phyloP scores from a whole-genome alignment of 192 early-diverging fungal species.

The Rhizophagus clarus region DNA sequence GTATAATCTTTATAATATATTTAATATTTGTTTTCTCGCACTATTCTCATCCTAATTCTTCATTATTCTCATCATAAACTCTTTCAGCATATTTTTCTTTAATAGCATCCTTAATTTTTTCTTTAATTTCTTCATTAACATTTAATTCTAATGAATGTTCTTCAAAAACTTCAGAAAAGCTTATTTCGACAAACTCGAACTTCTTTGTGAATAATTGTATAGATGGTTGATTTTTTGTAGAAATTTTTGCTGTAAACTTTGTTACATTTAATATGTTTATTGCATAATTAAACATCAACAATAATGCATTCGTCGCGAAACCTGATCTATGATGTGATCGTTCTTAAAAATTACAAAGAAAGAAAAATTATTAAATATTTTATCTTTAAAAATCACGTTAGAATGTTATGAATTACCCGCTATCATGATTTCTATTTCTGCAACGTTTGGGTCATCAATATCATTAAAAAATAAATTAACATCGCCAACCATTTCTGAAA shows the following conservation, averaged over 20 bases:
- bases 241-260: slow-evolving; percentile 67
- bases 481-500: slow-evolving; percentile 86
- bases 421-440: slow-evolving; percentile 96
- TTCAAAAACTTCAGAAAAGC: slow-evolving; percentile 61
- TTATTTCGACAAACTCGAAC: slow-evolving; percentile 59
- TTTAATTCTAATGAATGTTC: slow-evolving; percentile 64
- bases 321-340: neutral
- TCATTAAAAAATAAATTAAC: slow-evolving; percentile 94
- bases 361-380: neutral
- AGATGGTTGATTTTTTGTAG: slow-evolving; percentile 60
- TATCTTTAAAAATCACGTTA: neutral
- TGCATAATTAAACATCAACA: slow-evolving; percentile 17
- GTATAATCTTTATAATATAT: too few relatives aligned
- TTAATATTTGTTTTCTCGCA: too few relatives aligned
- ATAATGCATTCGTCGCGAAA: neutral
- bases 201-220: slow-evolving; percentile 59
- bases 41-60: neutral
- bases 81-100: neutral
- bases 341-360: neutral
- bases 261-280: slow-evolving; percentile 46
- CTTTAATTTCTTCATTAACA: neutral
- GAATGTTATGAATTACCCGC: slow-evolving; percentile 57
- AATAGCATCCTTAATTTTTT: neutral
- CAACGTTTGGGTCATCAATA: slow-evolving; percentile 64
- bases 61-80: neutral